These are phyloP conservation scores for Naumovozyma castellii DNA, from an alignment of 805 yeast species.

Conservation along the genomic window DNA sequence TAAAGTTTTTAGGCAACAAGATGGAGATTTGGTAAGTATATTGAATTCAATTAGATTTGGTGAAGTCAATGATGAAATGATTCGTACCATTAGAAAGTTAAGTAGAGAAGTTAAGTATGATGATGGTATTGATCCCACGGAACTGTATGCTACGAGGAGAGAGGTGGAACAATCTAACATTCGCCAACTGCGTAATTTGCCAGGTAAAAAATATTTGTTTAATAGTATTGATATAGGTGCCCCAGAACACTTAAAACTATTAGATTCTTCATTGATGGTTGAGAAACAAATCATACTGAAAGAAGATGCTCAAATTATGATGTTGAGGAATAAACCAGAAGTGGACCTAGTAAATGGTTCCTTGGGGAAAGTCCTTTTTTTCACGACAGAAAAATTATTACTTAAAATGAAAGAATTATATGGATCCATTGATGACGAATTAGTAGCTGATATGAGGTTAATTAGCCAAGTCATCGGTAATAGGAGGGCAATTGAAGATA, in stretches of 20 bases:
- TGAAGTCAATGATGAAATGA: slow-evolving; percentile 41
- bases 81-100: slow-evolving; percentile 40
- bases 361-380: slow-evolving; percentile 57
- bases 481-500: slow-evolving; percentile 14
- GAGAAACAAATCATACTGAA: slow-evolving; percentile 54
- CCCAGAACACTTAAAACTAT: slow-evolving; percentile 25
- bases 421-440: slow-evolving; percentile 20
- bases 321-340: slow-evolving; percentile 71
- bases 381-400: slow-evolving; percentile 25
- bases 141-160: slow-evolving; percentile 71
- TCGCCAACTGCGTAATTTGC: slow-evolving; percentile 39
- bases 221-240: slow-evolving; percentile 37
- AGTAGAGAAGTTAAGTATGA: slow-evolving; percentile 47
- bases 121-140: slow-evolving; percentile 84
- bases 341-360: slow-evolving; percentile 77
- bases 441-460: slow-evolving; percentile 26
- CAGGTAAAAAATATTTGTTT: slow-evolving; percentile 39
- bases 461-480: slow-evolving; percentile 27
- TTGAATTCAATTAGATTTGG: slow-evolving; percentile 77
- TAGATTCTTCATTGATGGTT: slow-evolving; percentile 62
- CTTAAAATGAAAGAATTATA: slow-evolving; percentile 18
- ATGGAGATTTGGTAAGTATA: slow-evolving; percentile 63
- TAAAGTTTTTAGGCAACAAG: slow-evolving; percentile 79
- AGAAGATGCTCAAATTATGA: slow-evolving; percentile 90
- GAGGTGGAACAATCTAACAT: slow-evolving; percentile 77